phyloP scores from a whole-genome alignment of 2,329 filamentous ascomycete species.

The Pestalotiopsis sp. region DNA sequence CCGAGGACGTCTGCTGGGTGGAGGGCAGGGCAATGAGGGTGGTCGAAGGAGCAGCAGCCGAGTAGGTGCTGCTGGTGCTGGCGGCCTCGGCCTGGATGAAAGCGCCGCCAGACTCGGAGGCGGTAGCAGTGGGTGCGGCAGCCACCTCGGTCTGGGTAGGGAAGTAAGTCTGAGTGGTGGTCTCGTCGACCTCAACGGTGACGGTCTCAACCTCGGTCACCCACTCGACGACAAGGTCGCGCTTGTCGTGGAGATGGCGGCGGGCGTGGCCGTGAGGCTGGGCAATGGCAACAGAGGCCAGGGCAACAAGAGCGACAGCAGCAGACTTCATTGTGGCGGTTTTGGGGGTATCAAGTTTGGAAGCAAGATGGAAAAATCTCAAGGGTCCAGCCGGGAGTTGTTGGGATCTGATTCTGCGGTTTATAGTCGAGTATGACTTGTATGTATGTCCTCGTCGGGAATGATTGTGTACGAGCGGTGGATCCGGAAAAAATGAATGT shows the following conservation, averaged over 20 bases:
- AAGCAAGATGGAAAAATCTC: constrained; percentile 7
- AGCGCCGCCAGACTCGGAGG: constrained; percentile 25
- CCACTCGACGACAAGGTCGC: constrained; percentile 47
- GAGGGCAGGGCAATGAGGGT: constrained; percentile 1
- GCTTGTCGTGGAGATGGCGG: constrained; percentile 38
- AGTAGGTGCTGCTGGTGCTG: constrained; percentile 17
- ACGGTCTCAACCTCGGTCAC: constrained; percentile 54
- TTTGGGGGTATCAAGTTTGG: constrained; percentile 12
- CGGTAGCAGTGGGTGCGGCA: constrained; percentile 17
- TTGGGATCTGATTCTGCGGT: background rate
- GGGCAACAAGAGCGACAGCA: constrained; percentile 40
- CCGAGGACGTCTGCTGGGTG: background rate
- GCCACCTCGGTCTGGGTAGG: constrained; percentile 31
- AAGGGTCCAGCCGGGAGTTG: constrained; percentile 8
- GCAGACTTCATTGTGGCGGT: constrained; percentile 47
- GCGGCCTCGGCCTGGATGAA: constrained; percentile 38
- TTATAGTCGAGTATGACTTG: background rate
- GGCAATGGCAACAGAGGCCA: constrained; percentile 50
- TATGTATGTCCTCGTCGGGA: constrained; percentile 16
- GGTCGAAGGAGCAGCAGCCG: constrained; percentile 22
- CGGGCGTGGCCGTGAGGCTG: constrained; percentile 50
- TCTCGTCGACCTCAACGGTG: constrained; percentile 53
- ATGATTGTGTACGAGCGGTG: constrained; percentile 30
- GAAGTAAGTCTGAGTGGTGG: constrained; percentile 47
- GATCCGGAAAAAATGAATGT: constrained; percentile 30